Evolutionary conservation across 805 yeast species (phyloP).

Genomic region (Teunomyces cretensis): DNA sequence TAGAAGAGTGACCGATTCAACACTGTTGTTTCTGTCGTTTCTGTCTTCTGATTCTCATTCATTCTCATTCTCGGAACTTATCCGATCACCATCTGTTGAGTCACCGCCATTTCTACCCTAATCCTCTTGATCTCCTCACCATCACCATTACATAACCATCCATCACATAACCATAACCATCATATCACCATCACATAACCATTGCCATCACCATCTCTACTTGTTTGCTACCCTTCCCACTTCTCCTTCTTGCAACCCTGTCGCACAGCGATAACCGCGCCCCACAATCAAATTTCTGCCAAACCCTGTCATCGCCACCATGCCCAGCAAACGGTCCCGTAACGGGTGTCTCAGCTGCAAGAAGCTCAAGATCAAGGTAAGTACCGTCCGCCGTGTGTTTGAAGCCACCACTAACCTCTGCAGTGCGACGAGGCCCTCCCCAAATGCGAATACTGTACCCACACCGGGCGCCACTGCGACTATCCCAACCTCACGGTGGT

Average conservation of each 20-base stretch:
- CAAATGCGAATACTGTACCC: conserved; percentile 31
- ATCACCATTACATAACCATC: no score
- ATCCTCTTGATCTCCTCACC: no score
- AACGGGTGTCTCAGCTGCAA: conserved; percentile 34
- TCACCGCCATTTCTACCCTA: no score
- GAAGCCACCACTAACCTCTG: conserved; percentile 6
- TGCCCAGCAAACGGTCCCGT: conserved; percentile 14
- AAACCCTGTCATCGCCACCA: neutral
- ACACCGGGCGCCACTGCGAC: conserved; percentile 24
- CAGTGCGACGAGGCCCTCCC: conserved; percentile 35
- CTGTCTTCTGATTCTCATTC: no score
- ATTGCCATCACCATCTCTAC: no score
- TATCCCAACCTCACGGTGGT: neutral
- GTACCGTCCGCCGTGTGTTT: conserved; percentile 11
- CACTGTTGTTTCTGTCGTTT: no score
- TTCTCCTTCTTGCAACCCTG: neutral
- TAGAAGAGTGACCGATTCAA: no score
- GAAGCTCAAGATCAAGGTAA: conserved; percentile 30
- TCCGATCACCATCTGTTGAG: no score
- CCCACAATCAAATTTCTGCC: neutral
- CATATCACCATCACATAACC: no score
- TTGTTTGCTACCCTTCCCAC: neutral
- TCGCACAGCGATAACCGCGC: neutral
- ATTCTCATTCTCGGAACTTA: no score
- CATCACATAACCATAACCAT: no score